Evolutionary conservation across 352 stramenopile species (phyloP).

Genomic region (Pythium volutum): DNA sequence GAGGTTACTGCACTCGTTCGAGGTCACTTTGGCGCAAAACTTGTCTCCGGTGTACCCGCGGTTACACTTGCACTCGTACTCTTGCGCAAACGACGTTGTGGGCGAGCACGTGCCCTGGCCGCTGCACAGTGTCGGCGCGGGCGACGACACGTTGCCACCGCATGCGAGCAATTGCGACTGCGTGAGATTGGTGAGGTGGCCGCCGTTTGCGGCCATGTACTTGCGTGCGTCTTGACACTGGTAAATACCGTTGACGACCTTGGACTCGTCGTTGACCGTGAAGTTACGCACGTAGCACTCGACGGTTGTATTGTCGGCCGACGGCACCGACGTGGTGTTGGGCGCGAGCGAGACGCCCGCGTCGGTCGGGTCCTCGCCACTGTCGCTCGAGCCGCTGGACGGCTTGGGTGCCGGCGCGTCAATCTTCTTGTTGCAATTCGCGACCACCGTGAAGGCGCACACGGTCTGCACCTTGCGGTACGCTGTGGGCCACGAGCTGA

Average conservation of each 20-base stretch:
- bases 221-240: constrained; percentile 69
- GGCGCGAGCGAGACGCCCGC: constrained; percentile 24
- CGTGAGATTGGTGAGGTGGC: constrained; percentile 65
- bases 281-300: constrained; percentile 75
- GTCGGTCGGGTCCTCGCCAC: constrained; percentile 17
- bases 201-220: constrained; percentile 52
- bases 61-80: constrained; percentile 81
- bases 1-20: constrained; percentile 73
- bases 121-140: constrained; percentile 50
- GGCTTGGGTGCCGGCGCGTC: constrained; percentile 30
- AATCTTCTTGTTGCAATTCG: constrained; percentile 61
- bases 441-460: constrained; percentile 59
- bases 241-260: constrained; percentile 71
- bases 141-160: constrained; percentile 38
- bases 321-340: constrained; percentile 2
- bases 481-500: constrained; percentile 64
- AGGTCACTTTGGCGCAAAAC: constrained; percentile 47
- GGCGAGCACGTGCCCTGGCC: constrained; percentile 70
- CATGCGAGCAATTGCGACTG: constrained; percentile 48
- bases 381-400: constrained; percentile 12
- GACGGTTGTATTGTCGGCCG: constrained; percentile 35
- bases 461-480: constrained; percentile 70
- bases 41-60: constrained; percentile 55
- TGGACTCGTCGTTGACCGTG: constrained; percentile 36
- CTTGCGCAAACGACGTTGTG: constrained; percentile 44